Base-by-base conservation (phyloP, 371 early-diverging fungal genomes). In the Cokeromyces recurvatus region DNA sequence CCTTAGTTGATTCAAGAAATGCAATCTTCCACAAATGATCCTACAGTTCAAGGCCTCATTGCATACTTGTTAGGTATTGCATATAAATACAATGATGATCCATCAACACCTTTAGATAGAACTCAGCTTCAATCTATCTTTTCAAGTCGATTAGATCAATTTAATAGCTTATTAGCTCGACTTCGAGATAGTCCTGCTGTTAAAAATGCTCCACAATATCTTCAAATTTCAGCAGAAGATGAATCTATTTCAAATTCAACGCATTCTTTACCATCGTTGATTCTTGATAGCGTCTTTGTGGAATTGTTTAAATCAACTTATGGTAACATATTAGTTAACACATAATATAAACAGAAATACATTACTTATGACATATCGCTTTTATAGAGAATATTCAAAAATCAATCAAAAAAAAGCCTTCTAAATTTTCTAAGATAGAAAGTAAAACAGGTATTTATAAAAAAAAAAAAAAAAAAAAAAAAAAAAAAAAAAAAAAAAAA, bases 41-140 rank as follows among this genome's bases (percentile, higher is more conserved):
- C 90, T 9, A 66, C 86, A 38, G 83, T 92, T 2, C 95, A 95
- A 67, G 97, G 97, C 5, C 64, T 95, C 25, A 79, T 91, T 3
- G 92, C 95, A 2, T 94, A 86, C 60, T 53, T 95, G 10, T 65
- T 95, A 11, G 91, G 93, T 1, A 77, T 94, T 10, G 75, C 88
- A 17, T 90, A 90, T 43, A 87, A 94, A 68, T 92, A 81, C 57
- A 89, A 95, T 53, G 78, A 89, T 65, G 90, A 90, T 37, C 64
- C 81, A 3, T 84, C 85, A 38, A 72, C 91, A 4, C 77, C 81
- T 2, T 77, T 90, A 39, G 72, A 75, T 15, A 81, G 90, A 51
- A 74, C 78, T 12, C 84, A 80, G 24, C 66, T 96, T 21, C 87
- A 92, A 45, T 76, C 86, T 1, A 85, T 95, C n/a, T 68, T 91